Evolutionary conservation across 192 early-diverging fungal genomes (phyloP).

Genomic region (Dispira simplex): DNA sequence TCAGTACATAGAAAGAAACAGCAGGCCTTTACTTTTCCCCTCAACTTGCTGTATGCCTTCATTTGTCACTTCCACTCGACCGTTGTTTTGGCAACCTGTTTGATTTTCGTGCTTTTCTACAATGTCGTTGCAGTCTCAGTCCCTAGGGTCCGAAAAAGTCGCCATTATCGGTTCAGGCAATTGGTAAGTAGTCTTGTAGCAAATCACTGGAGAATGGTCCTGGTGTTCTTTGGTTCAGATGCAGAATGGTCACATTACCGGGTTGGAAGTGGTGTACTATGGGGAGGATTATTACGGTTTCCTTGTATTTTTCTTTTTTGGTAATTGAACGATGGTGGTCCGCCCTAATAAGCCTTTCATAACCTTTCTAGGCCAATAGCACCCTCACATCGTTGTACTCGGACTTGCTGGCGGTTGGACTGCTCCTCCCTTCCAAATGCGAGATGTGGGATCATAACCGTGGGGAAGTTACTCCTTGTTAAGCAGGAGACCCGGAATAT

Average conservation of each 20-base stretch:
- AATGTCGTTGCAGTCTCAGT: neutral
- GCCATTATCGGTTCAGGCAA: slow-evolving; percentile 90
- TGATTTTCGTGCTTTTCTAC: no score
- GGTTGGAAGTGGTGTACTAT: neutral
- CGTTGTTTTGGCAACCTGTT: no score
- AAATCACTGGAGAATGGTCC: neutral
- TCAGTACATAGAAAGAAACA: no score
- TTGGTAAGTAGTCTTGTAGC: slow-evolving; percentile 44
- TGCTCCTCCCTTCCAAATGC: no score
- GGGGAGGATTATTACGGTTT: neutral
- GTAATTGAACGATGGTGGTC: neutral
- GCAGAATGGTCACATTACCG: neutral
- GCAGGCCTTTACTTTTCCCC: no score
- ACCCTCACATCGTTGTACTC: no score
- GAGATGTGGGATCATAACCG: no score
- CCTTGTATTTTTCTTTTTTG: neutral
- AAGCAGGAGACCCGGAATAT: no score
- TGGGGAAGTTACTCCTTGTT: no score
- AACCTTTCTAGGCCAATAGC: neutral
- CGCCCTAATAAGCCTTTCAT: neutral
- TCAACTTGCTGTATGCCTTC: no score
- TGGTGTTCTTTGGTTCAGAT: neutral
- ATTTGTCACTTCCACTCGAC: no score
- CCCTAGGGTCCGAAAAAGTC: slow-evolving; percentile 48
- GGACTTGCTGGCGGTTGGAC: no score